Conservation (phyloP, 345 rosid genomes). For the Noccaea bulbosa region DNA sequence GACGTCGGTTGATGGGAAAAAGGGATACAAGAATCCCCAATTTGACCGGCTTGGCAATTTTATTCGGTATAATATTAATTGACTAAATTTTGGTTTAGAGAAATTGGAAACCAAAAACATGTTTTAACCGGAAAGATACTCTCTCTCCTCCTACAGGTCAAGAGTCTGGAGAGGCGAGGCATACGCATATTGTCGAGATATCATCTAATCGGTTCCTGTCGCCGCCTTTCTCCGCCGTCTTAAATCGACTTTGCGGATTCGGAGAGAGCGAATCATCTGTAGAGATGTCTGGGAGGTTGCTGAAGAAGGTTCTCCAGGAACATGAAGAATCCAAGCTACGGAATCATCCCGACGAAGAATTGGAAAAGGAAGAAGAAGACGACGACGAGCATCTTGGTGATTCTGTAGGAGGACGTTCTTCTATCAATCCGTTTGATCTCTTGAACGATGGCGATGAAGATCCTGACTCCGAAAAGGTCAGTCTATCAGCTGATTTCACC, state of each 20-base stretch:
- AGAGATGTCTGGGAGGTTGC: conserved; percentile 71
- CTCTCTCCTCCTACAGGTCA: not conserved
- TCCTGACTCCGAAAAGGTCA: conserved; percentile 44
- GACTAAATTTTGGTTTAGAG: not conserved
- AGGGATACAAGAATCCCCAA: not conserved
- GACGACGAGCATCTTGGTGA: conserved; percentile 37
- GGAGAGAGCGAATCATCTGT: not conserved
- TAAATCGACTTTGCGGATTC: conserved; percentile 6
- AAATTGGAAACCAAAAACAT: not conserved
- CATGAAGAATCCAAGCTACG: conserved; percentile 59
- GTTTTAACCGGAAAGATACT: conserved; percentile 9
- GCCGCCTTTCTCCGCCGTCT: conserved; percentile 41
- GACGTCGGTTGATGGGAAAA: not conserved
- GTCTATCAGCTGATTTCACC: not conserved
- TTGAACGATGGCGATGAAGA: conserved; percentile 59
- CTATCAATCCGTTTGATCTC: conserved; percentile 74
- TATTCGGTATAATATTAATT: not conserved
- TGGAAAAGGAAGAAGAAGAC: conserved; percentile 40
- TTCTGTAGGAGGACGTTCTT: conserved; percentile 45
- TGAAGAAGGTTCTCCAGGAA: conserved; percentile 77
- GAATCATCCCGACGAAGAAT: conserved; percentile 46
- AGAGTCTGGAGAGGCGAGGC: conserved; percentile 1
- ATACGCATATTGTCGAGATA: conserved; percentile 5
- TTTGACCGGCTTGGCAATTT: conserved; percentile 8
- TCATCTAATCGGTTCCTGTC: conserved; percentile 34